Conservation (phyloP, 73 alveolate genomes). For the Paramecium sonneborni region DNA sequence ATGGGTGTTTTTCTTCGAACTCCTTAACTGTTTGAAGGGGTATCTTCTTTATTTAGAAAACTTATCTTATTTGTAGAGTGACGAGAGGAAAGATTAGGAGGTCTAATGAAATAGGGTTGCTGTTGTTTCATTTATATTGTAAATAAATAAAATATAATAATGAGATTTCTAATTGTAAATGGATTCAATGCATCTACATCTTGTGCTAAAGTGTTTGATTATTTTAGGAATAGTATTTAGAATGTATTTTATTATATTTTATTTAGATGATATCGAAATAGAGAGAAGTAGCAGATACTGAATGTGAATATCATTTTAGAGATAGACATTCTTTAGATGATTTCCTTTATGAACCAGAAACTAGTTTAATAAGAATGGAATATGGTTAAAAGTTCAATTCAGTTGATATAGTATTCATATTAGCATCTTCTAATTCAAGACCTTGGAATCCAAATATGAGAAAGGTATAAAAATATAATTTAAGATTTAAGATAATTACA, state of each 20-base stretch:
- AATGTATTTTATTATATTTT: not conserved
- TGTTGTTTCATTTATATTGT: not conserved
- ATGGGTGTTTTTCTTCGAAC: constrained; percentile 2
- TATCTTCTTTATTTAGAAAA: not conserved
- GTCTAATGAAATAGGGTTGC: constrained; percentile 15
- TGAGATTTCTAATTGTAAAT: constrained; percentile 52
- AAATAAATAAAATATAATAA: not conserved
- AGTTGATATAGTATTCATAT: constrained; percentile 56
- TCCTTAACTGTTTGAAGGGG: constrained; percentile 34
- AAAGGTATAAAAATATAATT: constrained; percentile 30
- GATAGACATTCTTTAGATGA: constrained; percentile 61
- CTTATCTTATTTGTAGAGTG: constrained; percentile 18
- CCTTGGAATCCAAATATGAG: constrained; percentile 61
- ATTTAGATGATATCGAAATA: constrained; percentile 27
- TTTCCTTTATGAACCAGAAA: constrained; percentile 65
- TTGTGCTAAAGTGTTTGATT: not conserved
- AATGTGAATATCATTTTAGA: constrained; percentile 55
- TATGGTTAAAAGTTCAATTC: constrained; percentile 57
- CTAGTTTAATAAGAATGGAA: constrained; percentile 18
- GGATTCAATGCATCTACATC: not conserved
- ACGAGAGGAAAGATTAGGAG: constrained; percentile 3
- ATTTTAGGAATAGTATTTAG: not conserved
- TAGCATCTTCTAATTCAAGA: constrained; percentile 34
- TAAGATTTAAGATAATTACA: not conserved
- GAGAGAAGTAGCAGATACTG: constrained; percentile 67